Conservation (phyloP, 2,329 filamentous ascomycete species). For the Fusarium setosum region DNA sequence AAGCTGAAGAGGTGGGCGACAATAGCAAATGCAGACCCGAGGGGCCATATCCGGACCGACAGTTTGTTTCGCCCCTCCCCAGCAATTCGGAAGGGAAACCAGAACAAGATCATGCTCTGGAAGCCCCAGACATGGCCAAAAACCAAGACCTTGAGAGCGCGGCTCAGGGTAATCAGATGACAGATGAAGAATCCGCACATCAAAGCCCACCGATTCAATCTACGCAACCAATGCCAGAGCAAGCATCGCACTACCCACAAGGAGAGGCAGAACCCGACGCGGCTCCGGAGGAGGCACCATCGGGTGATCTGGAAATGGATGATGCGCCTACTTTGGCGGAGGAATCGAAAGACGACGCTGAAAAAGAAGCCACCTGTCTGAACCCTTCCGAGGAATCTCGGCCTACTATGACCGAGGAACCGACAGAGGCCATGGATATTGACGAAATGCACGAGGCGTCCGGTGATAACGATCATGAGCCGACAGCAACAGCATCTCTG, state of each 20-base stretch:
- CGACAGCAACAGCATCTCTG: slow-evolving; percentile 2
- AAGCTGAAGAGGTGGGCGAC: neutral
- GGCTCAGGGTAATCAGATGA: neutral
- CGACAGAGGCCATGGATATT: slow-evolving; percentile 37
- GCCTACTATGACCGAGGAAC: neutral
- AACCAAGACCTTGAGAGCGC: neutral
- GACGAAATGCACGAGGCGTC: slow-evolving; percentile 17
- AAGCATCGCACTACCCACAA: neutral
- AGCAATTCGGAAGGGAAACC: slow-evolving; percentile 16
- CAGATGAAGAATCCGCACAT: slow-evolving; percentile 3
- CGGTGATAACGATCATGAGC: neutral
- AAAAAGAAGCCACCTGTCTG: neutral
- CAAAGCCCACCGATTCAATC: neutral
- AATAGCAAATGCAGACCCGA: neutral
- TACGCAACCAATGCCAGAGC: neutral
- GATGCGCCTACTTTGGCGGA: slow-evolving; percentile 1
- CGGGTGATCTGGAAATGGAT: slow-evolving; percentile 17
- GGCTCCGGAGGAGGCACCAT: neutral
- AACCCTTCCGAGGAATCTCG: slow-evolving; percentile 1
- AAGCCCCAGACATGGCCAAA: neutral
- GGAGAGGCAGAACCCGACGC: neutral
- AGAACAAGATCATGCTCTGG: neutral
- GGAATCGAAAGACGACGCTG: slow-evolving; percentile 1
- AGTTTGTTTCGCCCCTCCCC: neutral
- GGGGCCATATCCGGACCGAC: neutral